Percentiles rank a stretch among this genome's conserved stretches.
These are phyloP conservation scores for Boletus reticulatus DNA, from an alignment of 768 basidiomycete genomes.

Conservation along the genomic window DNA sequence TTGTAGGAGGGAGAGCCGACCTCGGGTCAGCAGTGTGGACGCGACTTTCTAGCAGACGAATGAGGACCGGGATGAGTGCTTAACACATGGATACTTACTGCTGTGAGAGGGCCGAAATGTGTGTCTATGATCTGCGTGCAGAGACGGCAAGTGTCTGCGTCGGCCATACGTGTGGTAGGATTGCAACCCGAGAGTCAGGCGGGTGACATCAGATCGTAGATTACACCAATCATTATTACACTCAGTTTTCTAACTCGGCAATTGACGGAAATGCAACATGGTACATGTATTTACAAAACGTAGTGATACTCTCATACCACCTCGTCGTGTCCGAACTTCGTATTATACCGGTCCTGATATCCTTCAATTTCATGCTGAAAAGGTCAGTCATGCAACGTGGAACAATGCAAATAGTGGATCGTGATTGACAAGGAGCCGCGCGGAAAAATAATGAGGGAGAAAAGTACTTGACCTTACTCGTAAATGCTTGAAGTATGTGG, in stretches of 20 bases:
- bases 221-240: background rate
- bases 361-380: conserved; percentile 25
- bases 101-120: conserved; percentile 64
- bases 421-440: background rate
- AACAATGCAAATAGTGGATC: background rate
- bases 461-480: conserved; percentile 31
- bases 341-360: background rate
- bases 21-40: conserved; percentile 70
- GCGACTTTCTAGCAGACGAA: conserved; percentile 58
- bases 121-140: conserved; percentile 61
- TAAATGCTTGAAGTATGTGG: conserved; percentile 11
- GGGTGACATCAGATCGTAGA: conserved; percentile 10
- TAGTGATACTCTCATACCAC: background rate
- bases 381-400: conserved; percentile 25
- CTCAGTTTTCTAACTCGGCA: background rate
- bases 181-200: background rate
- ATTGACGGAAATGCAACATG: background rate
- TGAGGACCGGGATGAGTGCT: background rate
- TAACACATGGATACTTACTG: conserved; percentile 43
- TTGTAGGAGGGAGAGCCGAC: conserved; percentile 72
- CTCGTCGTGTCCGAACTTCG: background rate
- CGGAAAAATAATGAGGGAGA: conserved; percentile 2
- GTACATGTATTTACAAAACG: conserved; percentile 10
- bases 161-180: conserved; percentile 47
- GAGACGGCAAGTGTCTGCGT: conserved; percentile 57